Conservation (phyloP, 1,139 yeast genomes). For the Arxiozyma telluris region DNA sequence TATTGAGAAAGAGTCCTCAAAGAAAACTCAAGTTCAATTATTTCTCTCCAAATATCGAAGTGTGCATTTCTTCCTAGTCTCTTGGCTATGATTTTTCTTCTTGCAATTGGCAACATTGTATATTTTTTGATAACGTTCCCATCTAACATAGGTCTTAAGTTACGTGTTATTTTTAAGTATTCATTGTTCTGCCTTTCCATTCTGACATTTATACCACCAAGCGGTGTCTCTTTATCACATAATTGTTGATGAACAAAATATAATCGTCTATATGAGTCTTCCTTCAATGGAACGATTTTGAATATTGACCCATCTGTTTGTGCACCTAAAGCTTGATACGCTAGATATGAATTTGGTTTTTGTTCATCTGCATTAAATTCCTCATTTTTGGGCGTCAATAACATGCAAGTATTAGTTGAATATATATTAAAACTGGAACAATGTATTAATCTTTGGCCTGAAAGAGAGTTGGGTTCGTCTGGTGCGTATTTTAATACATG, state of each 20-base stretch:
- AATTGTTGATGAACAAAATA: constrained; percentile 84
- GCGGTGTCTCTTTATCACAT: constrained; percentile 51
- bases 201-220: constrained; percentile 75
- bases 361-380: constrained; percentile 24
- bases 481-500: constrained; percentile 86
- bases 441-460: constrained; percentile 69
- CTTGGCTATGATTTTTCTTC: constrained; percentile 43
- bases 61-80: constrained; percentile 51
- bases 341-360: not conserved
- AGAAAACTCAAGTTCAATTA: constrained; percentile 43
- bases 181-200: constrained; percentile 53
- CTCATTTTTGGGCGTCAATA: constrained; percentile 40
- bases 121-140: constrained; percentile 47
- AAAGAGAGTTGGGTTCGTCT: constrained; percentile 72
- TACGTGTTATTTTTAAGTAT: constrained; percentile 20
- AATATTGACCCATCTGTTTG: constrained; percentile 74
- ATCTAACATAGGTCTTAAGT: constrained; percentile 51
- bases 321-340: constrained; percentile 57
- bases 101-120: constrained; percentile 47
- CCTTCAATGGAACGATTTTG: constrained; percentile 67
- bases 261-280: constrained; percentile 67
- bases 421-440: constrained; percentile 67
- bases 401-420: constrained; percentile 51
- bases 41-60: constrained; percentile 59
- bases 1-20: constrained; percentile 23